Percentiles rank a stretch among this genome's conserved stretches.
phyloP scores from a whole-genome alignment of 768 basidiomycete species.

The Lenzites betulinus region DNA sequence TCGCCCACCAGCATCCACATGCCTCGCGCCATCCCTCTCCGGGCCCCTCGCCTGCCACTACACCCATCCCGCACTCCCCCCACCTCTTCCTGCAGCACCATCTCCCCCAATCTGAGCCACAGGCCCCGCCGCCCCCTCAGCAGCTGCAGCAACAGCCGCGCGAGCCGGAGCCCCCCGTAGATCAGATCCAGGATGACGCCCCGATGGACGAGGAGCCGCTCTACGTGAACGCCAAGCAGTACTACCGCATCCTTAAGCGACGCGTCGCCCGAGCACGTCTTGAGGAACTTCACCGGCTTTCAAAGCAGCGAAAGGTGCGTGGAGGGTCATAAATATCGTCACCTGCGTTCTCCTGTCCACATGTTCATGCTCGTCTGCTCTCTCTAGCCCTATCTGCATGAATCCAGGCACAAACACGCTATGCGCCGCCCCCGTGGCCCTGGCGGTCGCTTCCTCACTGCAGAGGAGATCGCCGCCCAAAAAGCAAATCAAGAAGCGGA shows the following conservation, averaged over 20 bases:
- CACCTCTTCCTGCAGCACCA: constrained; percentile 36
- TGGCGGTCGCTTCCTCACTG: constrained; percentile 96
- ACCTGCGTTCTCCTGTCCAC: constrained; percentile 8
- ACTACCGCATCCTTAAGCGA: constrained; percentile 96
- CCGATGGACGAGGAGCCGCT: constrained; percentile 92
- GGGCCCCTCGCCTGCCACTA: constrained; percentile 30
- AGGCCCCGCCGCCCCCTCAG: constrained; percentile 5
- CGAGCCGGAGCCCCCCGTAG: constrained; percentile 31
- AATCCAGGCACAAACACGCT: constrained; percentile 97
- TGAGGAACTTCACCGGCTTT: constrained; percentile 92
- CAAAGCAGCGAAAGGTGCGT: constrained; percentile 86
- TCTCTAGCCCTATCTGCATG: constrained; percentile 83
- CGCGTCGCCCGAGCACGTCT: constrained; percentile 87
- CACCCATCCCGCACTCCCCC: constrained; percentile 28
- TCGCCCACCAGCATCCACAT: constrained; percentile 27
- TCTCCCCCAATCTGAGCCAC: constrained; percentile 10
- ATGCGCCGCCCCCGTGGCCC: constrained; percentile 97
- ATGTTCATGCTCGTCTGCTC: constrained; percentile 4
- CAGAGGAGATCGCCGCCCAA: constrained; percentile 90
- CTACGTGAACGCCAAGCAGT: constrained; percentile 99
- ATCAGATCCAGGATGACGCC: constrained; percentile 38
- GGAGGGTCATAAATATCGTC: background rate
- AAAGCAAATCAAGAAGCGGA: constrained; percentile 46
- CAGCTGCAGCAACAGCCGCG: constrained; percentile 23
- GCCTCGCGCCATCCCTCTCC: constrained; percentile 35